Evolutionary conservation across 2,329 filamentous ascomycete species (phyloP).

Genomic region (Monosporascus sp.): DNA sequence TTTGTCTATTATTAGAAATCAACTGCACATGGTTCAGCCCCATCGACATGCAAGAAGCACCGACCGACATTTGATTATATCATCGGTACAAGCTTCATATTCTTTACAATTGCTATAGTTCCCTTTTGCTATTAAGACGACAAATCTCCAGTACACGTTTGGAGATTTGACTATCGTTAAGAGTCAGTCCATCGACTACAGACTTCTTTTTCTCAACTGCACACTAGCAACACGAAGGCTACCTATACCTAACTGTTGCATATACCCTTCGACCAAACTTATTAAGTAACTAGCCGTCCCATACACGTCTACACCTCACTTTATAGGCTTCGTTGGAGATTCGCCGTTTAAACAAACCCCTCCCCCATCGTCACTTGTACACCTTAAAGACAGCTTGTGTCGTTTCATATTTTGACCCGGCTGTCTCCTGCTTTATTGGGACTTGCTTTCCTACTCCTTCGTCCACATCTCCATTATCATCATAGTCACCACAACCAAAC

Average conservation of each 20-base stretch:
- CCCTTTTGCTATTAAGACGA: neutral
- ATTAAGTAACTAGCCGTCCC: no score
- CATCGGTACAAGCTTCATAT: neutral
- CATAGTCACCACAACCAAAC: neutral
- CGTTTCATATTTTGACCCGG: constrained; percentile 20
- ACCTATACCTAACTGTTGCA: no score
- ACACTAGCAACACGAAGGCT: no score
- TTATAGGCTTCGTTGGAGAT: constrained; percentile 5
- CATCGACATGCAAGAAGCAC: constrained; percentile 34
- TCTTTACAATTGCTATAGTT: neutral
- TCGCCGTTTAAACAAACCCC: constrained; percentile 14
- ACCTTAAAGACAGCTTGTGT: neutral
- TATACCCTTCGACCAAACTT: no score
- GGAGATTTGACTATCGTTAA: neutral
- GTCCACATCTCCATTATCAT: neutral
- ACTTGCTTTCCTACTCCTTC: neutral
- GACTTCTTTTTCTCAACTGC: no score
- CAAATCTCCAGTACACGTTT: neutral
- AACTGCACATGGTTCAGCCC: constrained; percentile 40
- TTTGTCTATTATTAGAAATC: constrained; percentile 46
- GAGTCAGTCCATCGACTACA: no score
- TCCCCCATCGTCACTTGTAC: neutral
- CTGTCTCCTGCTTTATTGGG: constrained; percentile 1
- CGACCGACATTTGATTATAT: constrained; percentile 18
- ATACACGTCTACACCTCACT: neutral